Percentiles rank a stretch among this genome's conserved stretches.
Conservation (phyloP, 805 yeast genomes). For the Yarrowia yakushimensis region DNA sequence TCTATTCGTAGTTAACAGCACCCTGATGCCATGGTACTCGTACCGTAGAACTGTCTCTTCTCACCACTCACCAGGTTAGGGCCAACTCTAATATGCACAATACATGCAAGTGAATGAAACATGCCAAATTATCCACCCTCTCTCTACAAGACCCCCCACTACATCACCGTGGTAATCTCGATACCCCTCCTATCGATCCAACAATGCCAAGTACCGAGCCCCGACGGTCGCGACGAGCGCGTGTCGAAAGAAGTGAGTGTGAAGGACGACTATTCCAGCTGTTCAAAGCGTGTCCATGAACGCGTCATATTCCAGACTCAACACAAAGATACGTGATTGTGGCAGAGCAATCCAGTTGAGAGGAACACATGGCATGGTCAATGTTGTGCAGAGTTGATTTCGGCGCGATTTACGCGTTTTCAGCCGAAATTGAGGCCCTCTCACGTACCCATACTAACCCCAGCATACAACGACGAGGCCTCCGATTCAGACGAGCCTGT, state of each 20-base stretch:
- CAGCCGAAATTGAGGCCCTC: neutral
- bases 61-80: too few species aligned
- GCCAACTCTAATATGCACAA: neutral
- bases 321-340: neutral
- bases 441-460: neutral
- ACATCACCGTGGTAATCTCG: neutral
- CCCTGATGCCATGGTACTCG: too few species aligned
- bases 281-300: neutral
- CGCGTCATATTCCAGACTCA: neutral
- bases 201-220: constrained; percentile 27
- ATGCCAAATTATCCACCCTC: constrained; percentile 2
- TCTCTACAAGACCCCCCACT: neutral
- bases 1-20: neutral
- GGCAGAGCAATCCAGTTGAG: neutral
- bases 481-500: constrained; percentile 4
- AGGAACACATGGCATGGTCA: neutral
- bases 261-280: neutral
- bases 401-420: neutral
- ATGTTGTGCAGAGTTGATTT: neutral
- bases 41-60: too few species aligned
- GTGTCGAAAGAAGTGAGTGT: constrained; percentile 29
- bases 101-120: neutral
- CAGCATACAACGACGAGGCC: constrained; percentile 14
- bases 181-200: neutral
- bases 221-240: constrained; percentile 36